Conservation (phyloP, 2,329 filamentous ascomycete species). For the Byssothecium circinans region DNA sequence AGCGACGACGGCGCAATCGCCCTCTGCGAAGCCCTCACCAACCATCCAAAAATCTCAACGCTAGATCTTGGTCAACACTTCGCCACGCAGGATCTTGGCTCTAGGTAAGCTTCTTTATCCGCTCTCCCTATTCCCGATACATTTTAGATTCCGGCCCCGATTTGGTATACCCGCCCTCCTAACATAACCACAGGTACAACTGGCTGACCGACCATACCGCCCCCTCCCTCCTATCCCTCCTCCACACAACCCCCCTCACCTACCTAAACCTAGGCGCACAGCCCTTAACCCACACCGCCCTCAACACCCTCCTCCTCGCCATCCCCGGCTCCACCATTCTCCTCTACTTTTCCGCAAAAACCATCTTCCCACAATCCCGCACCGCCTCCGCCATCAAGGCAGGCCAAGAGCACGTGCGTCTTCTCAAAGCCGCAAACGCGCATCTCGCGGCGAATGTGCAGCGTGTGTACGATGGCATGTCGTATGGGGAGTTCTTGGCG, state of each 20-base stretch:
- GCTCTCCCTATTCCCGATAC: too few species aligned
- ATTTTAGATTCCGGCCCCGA: too few species aligned
- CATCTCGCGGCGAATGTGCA: constrained; percentile 26
- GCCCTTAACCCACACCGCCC: constrained; percentile 26
- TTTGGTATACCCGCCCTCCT: too few species aligned
- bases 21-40: constrained; percentile 43
- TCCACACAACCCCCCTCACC: constrained; percentile 39
- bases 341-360: constrained; percentile 43
- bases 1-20: constrained; percentile 44
- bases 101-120: too few species aligned
- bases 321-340: constrained; percentile 38
- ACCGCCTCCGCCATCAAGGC: constrained; percentile 15
- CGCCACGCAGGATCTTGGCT: constrained; percentile 47
- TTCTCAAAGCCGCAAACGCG: constrained; percentile 15
- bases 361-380: constrained; percentile 37
- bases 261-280: constrained; percentile 49
- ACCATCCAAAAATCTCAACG: constrained; percentile 41
- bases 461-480: constrained; percentile 22
- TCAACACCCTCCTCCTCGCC: constrained; percentile 32
- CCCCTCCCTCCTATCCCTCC: constrained; percentile 38
- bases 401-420: constrained; percentile 20
- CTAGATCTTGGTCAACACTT: constrained; percentile 53
- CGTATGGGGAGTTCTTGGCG: constrained; percentile 23
- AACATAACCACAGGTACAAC: too few species aligned
- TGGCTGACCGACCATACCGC: constrained; percentile 48